Base-by-base conservation (phyloP, 1,284 basidiomycete genomes). In the Phlebopus sp. region DNA sequence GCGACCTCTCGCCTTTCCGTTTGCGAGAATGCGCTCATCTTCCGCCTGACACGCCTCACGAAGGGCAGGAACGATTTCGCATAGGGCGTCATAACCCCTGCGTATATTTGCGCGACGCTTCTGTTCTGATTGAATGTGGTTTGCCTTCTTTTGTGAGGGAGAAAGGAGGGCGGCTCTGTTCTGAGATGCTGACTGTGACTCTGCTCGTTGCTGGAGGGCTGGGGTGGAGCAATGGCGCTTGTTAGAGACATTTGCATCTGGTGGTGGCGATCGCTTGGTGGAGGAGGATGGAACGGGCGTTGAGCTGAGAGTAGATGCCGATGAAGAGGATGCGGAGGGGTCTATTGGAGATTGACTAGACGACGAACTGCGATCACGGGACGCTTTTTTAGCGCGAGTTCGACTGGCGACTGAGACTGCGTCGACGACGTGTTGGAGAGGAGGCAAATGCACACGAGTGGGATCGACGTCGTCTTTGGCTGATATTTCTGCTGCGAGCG, bases 21-120 rank as follows among this genome's bases (percentile, higher is more conserved):
- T 59, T 37, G 41, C 59, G 14, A 56, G 55, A 18, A 62, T 66
- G 8, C 70, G 66, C 27, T 73, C 72, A 47, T 76, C 77, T 53
- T 86, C 84, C 38, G 72, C 75, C 46, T 75, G 69, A 42, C 91
- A 88, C 0, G 89, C 90, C 58, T 88, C 87, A 19, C 82, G 71
- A 40, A 93, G 72, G 5, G 86, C 74, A n/a, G 91, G 90, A 0
- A 93, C 82, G 30, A 81, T 79, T 17, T 84, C 84, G 60, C 90
- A 91, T 0, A 95, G 74, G 14, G 87, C 77, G 59, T 94, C 92
- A 64, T 95, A 95, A 4, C 91, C 92, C 42, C 84, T 74, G 13
- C 91, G 77, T 43, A 95, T 95, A 56, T 93, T 94, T 17, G 90
- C 90, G n/a, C 92, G 78, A 19, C 92, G 81, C 68, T 94, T 94